Percentiles rank a stretch among this genome's conserved stretches.
phyloP scores from a whole-genome alignment of 441 rosid species.

The Syzygium malaccense region DNA sequence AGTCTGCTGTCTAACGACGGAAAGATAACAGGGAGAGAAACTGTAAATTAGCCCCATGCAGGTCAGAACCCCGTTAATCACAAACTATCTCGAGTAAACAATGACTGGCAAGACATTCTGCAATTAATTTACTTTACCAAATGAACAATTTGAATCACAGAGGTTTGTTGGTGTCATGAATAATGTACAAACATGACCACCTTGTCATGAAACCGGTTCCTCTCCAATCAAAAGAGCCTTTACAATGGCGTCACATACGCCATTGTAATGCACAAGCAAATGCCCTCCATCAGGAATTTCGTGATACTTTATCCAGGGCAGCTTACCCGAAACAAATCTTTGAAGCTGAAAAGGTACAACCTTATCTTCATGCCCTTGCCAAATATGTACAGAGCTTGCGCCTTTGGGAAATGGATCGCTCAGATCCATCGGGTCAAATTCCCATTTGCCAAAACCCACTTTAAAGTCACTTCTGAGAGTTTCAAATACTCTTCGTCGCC shows the following conservation, averaged over 20 bases:
- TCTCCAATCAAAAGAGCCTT: conserved; percentile 34
- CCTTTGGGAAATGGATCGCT: conserved; percentile 21
- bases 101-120: not conserved
- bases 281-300: conserved; percentile 60
- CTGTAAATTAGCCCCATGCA: not conserved
- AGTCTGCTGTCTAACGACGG: not conserved
- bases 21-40: not conserved
- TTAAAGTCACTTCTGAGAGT: conserved; percentile 32
- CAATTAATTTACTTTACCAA: not conserved
- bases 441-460: conserved; percentile 47
- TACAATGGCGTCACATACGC: conserved; percentile 35
- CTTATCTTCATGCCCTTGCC: conserved; percentile 63
- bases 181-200: not conserved
- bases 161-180: not conserved
- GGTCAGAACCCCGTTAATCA: not conserved
- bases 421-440: conserved; percentile 45
- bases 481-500: conserved; percentile 30
- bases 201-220: conserved; percentile 24
- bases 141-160: not conserved
- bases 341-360: conserved; percentile 54
- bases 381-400: conserved; percentile 40
- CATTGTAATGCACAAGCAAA: conserved; percentile 43
- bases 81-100: not conserved
- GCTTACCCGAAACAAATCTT: conserved; percentile 26
- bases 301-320: conserved; percentile 46